Evolutionary conservation across 2,329 filamentous ascomycete species (phyloP).

Genomic region (Penicillium sp.): DNA sequence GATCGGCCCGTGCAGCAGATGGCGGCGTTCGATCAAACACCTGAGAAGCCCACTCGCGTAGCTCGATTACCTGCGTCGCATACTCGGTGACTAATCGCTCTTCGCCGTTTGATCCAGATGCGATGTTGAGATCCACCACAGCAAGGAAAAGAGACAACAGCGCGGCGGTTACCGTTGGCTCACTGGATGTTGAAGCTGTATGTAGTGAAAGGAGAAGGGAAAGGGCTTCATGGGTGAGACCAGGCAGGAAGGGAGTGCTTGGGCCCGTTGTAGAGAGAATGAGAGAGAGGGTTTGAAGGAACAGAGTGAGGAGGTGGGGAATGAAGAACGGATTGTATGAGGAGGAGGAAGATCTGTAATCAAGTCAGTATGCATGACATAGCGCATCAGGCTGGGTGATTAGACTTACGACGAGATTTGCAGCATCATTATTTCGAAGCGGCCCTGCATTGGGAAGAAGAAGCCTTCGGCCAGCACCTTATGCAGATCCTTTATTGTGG

Average conservation of each 20-base stretch:
- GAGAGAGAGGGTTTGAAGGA: conserved; percentile 82
- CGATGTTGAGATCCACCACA: conserved; percentile 74
- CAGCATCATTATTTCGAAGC: conserved; percentile 68
- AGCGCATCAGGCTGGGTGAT: background rate
- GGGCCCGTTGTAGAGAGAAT: conserved; percentile 82
- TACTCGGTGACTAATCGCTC: conserved; percentile 73
- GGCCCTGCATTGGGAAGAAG: conserved; percentile 82
- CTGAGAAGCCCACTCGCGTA: conserved; percentile 78
- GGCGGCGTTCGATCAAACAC: conserved; percentile 65
- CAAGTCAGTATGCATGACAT: conserved; percentile 10
- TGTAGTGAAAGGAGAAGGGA: conserved; percentile 74
- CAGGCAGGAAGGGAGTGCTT: conserved; percentile 71
- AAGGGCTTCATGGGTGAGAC: conserved; percentile 84
- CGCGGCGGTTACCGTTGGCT: conserved; percentile 69
- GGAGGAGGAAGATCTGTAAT: conserved; percentile 34
- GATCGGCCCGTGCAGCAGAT: conserved; percentile 63
- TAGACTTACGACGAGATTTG: conserved; percentile 52
- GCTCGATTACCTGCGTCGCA: conserved; percentile 78
- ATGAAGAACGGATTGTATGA: conserved; percentile 67
- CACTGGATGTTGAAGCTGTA: conserved; percentile 54
- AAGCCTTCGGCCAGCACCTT: conserved; percentile 73
- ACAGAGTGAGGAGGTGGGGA: conserved; percentile 74
- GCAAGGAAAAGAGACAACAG: conserved; percentile 78
- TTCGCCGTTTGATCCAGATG: conserved; percentile 52
- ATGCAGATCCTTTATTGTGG: conserved; percentile 76